These are phyloP conservation scores for Sporothrix brunneoviolacea DNA, from an alignment of 2,329 filamentous ascomycete genomes.

Conservation along the genomic window DNA sequence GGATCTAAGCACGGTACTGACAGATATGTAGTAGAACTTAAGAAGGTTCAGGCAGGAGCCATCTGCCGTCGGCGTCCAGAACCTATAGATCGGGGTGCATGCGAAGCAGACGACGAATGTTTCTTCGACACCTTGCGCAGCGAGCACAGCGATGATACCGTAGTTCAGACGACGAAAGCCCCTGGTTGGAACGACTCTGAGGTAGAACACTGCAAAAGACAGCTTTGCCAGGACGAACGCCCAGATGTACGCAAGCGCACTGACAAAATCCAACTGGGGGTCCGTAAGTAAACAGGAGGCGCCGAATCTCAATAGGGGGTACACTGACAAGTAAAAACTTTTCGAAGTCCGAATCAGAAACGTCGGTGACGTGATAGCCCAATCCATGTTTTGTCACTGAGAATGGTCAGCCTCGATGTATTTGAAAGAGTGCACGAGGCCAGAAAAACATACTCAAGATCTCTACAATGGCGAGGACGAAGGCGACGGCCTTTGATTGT, in stretches of 20 bases:
- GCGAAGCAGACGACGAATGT: constrained; percentile 11
- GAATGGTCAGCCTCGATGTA: background rate
- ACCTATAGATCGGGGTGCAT: constrained; percentile 9
- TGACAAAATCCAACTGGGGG: constrained; percentile 5
- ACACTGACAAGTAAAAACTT: background rate
- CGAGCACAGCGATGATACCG: constrained; percentile 2
- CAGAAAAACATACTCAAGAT: constrained; percentile 4
- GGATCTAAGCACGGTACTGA: too few relatives aligned
- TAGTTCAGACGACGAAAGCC: constrained; percentile 8
- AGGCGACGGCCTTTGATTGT: background rate
- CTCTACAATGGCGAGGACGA: background rate
- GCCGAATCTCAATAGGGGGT: too few relatives aligned
- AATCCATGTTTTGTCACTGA: constrained; percentile 9
- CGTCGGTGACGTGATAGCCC: background rate
- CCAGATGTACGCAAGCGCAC: constrained; percentile 7
- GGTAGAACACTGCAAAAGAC: constrained; percentile 9
- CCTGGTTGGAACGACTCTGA: constrained; percentile 4
- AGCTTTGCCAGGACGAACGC: constrained; percentile 8
- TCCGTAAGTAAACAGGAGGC: background rate
- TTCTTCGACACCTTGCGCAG: constrained; percentile 10
- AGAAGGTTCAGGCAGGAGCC: constrained; percentile 6
- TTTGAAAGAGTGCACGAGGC: too few relatives aligned
- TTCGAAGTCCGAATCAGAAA: background rate
- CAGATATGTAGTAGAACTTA: constrained; percentile 9
- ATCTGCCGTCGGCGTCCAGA: background rate